phyloP scores from a whole-genome alignment of 2,329 filamentous ascomycete genomes.

The Metarhizium sp. region DNA sequence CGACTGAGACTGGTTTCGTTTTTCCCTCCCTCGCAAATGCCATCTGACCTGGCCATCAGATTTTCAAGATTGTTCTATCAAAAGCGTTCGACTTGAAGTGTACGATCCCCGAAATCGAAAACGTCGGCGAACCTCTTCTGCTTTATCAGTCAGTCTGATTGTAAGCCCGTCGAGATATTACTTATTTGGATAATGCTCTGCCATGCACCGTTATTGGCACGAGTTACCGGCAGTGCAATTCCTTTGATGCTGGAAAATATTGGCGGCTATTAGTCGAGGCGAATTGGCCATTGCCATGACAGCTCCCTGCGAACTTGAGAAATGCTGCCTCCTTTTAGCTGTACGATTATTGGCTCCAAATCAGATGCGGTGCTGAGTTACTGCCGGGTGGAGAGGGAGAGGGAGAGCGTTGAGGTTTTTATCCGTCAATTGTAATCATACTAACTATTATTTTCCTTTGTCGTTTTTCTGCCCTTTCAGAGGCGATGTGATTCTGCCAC shows the following conservation, averaged over 20 bases:
- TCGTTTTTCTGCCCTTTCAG: neutral
- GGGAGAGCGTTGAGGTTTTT: neutral
- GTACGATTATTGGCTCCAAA: neutral
- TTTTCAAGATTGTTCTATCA: constrained; percentile 98
- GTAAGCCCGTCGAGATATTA: neutral
- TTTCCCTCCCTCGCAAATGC: neutral
- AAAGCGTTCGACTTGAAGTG: constrained; percentile 99
- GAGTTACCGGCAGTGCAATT: neutral
- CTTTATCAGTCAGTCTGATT: constrained; percentile 63
- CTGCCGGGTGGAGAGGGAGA: neutral
- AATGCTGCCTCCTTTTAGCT: neutral
- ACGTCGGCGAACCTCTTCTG: constrained; percentile 89
- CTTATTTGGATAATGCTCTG: neutral
- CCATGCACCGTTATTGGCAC: neutral
- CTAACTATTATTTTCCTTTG: constrained; percentile 1
- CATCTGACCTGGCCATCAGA: constrained; percentile 42
- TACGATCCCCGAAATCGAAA: constrained; percentile 98
- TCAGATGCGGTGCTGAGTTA: neutral
- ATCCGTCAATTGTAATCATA: constrained; percentile 6
- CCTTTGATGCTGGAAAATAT: neutral
- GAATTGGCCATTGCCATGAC: neutral
- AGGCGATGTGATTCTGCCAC: neutral
- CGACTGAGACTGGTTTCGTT: neutral
- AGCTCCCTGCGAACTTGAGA: neutral
- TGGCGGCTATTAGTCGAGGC: neutral